phyloP scores from a whole-genome alignment of 2,329 filamentous ascomycete species.

The Pseudopithomyces maydicus region DNA sequence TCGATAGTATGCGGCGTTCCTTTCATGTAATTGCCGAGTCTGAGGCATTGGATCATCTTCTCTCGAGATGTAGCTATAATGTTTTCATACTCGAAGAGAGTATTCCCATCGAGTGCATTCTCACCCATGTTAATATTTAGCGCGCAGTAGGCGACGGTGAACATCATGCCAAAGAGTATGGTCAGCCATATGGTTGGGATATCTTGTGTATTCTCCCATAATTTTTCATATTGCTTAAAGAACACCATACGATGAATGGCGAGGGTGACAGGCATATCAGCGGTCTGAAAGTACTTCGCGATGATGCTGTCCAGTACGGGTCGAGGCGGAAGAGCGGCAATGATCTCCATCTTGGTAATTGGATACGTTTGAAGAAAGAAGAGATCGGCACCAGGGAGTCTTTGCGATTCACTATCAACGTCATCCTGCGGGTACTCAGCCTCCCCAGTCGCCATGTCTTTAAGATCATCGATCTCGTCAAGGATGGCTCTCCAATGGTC shows the following conservation, averaged over 20 bases:
- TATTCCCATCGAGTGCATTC: neutral
- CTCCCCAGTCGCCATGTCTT: conserved; percentile 33
- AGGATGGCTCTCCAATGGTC: conserved; percentile 25
- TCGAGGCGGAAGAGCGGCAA: conserved; percentile 16
- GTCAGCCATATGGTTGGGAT: conserved; percentile 8
- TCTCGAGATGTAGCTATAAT: neutral
- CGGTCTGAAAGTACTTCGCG: conserved; percentile 28
- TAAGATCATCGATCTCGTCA: conserved; percentile 21
- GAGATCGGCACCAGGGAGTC: neutral
- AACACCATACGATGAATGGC: conserved; percentile 6
- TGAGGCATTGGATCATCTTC: neutral
- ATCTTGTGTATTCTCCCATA: conserved; percentile 5
- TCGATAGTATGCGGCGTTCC: neutral
- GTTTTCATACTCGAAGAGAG: neutral
- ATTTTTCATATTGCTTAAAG: conserved; percentile 9
- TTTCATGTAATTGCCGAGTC: conserved; percentile 2
- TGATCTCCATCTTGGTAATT: conserved; percentile 13
- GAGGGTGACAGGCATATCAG: conserved; percentile 9
- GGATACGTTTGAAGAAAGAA: neutral
- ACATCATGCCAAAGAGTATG: conserved; percentile 9
- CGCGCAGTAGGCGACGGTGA: neutral
- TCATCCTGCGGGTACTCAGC: neutral
- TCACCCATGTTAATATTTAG: neutral
- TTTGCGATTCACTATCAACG: neutral
- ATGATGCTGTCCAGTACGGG: conserved; percentile 16